Percentiles rank a stretch among this genome's conserved stretches.
phyloP scores from a whole-genome alignment of 1,284 basidiomycete genomes.

The Boletus mariae region DNA sequence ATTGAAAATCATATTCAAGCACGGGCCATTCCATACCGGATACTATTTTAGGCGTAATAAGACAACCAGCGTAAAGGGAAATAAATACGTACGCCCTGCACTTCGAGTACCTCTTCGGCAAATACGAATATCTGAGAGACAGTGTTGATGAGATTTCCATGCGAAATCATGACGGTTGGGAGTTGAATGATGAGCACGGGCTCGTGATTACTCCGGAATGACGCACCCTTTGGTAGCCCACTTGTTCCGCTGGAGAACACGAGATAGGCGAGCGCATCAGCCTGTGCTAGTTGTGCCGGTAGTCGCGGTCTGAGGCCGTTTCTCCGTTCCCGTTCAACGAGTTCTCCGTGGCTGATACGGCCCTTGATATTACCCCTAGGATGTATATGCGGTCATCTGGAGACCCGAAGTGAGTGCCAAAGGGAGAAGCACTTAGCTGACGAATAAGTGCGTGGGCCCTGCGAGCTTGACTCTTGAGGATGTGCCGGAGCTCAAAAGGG shows the following conservation, averaged over 20 bases:
- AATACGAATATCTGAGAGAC: no score
- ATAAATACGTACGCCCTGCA: constrained; percentile 15
- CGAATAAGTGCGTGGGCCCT: constrained; percentile 58
- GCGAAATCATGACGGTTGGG: no score
- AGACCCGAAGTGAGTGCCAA: constrained; percentile 52
- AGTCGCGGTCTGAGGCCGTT: constrained; percentile 39
- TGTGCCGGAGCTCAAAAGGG: no score
- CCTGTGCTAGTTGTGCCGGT: constrained; percentile 43
- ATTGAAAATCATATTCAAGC: constrained; percentile 46
- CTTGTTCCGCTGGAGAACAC: constrained; percentile 77
- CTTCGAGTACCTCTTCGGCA: constrained; percentile 10
- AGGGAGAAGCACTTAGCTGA: constrained; percentile 50
- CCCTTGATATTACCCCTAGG: constrained; percentile 44
- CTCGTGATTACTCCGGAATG: not conserved
- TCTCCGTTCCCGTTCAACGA: constrained; percentile 42
- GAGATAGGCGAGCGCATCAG: constrained; percentile 64
- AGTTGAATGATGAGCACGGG: constrained; percentile 13
- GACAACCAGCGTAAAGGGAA: not conserved
- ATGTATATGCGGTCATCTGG: constrained; percentile 50
- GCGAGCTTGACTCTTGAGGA: constrained; percentile 40
- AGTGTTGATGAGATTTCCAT: no score
- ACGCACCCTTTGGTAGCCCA: constrained; percentile 67
- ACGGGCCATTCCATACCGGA: constrained; percentile 37
- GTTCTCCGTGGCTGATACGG: constrained; percentile 41
- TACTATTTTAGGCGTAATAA: constrained; percentile 31